A percentile compares a stretch with the other conserved stretches of the same genome.
phyloP scores from a whole-genome alignment of 768 basidiomycete genomes.

The Hemileccinum impolitum region DNA sequence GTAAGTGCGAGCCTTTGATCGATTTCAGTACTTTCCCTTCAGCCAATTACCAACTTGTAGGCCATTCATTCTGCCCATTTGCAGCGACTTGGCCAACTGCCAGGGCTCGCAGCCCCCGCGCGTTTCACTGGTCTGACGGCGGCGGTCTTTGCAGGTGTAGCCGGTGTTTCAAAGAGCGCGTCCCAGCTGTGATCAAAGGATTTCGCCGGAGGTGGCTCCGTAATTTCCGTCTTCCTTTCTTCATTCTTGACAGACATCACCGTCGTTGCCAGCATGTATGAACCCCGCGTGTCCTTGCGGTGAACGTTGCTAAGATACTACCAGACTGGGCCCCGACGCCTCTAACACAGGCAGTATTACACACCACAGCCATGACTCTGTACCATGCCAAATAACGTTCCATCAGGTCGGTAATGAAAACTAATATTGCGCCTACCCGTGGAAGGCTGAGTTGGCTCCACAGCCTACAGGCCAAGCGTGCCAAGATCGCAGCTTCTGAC shows the following conservation, averaged over 20 bases:
- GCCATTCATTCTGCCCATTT: slow-evolving; percentile 34
- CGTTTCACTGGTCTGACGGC: slow-evolving; percentile 20
- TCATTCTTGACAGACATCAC: slow-evolving; percentile 3
- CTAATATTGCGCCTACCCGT: not conserved
- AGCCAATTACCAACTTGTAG: slow-evolving; percentile 26
- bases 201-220: slow-evolving; percentile 21
- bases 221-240: not conserved
- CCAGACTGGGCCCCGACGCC: slow-evolving; percentile 21
- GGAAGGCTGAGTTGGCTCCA: not conserved
- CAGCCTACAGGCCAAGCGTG: slow-evolving; percentile 16
- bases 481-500: slow-evolving; percentile 15
- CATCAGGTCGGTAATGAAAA: slow-evolving; percentile 25
- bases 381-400: slow-evolving; percentile 17
- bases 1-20: slow-evolving; percentile 7
- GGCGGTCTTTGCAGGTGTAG: slow-evolving; percentile 16
- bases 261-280: slow-evolving; percentile 26
- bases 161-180: slow-evolving; percentile 22
- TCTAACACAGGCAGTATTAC: slow-evolving; percentile 26
- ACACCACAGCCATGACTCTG: slow-evolving; percentile 21
- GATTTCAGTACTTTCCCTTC: not conserved
- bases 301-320: slow-evolving; percentile 3
- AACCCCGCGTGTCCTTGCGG: not conserved
- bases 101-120: slow-evolving; percentile 38
- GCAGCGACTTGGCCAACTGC: slow-evolving; percentile 34
- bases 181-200: slow-evolving; percentile 31